These are phyloP conservation scores for Anthoceros angustus DNA, from an alignment of 225 moss, liverwort and hornwort genomes.

Conservation along the genomic window DNA sequence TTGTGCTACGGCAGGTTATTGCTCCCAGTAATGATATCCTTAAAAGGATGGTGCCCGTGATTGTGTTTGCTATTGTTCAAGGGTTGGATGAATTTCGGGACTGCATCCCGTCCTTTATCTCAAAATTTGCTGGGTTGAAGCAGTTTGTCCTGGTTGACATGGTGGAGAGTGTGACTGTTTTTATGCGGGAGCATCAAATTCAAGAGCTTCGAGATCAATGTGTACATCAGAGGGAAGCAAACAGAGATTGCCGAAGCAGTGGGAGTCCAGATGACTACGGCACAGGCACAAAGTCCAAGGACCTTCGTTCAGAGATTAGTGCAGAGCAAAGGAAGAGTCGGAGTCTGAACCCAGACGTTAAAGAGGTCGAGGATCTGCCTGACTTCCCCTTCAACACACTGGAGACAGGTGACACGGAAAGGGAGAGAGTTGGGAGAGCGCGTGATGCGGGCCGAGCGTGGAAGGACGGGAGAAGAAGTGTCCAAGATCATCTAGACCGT, in stretches of 20 bases:
- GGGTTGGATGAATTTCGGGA: conserved; percentile 39
- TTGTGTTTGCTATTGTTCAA: conserved; percentile 54
- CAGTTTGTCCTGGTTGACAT: conserved; percentile 32
- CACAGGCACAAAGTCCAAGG: conserved; percentile 3
- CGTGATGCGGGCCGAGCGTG: not conserved
- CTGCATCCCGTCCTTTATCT: conserved; percentile 25
- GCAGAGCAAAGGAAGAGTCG: conserved; percentile 1
- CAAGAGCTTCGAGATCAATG: conserved; percentile 27
- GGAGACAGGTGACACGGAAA: not conserved
- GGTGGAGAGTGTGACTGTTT: conserved; percentile 39
- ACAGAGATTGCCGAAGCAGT: not conserved
- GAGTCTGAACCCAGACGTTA: not conserved
- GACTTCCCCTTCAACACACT: not conserved
- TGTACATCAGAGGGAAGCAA: conserved; percentile 10
- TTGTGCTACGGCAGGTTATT: conserved; percentile 42
- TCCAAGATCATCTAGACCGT: not conserved
- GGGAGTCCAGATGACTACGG: not conserved
- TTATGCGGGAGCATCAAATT: conserved; percentile 41
- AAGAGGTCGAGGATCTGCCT: not conserved
- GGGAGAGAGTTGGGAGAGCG: not conserved
- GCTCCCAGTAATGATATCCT: conserved; percentile 40
- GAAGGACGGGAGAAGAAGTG: not conserved
- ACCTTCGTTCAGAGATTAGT: not conserved
- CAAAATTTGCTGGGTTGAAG: conserved; percentile 24
- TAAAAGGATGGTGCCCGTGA: conserved; percentile 43